Percentiles rank a stretch among this genome's conserved stretches.
Conservation (phyloP, 2,329 filamentous ascomycete species). For the Metarhizium brunneum region DNA sequence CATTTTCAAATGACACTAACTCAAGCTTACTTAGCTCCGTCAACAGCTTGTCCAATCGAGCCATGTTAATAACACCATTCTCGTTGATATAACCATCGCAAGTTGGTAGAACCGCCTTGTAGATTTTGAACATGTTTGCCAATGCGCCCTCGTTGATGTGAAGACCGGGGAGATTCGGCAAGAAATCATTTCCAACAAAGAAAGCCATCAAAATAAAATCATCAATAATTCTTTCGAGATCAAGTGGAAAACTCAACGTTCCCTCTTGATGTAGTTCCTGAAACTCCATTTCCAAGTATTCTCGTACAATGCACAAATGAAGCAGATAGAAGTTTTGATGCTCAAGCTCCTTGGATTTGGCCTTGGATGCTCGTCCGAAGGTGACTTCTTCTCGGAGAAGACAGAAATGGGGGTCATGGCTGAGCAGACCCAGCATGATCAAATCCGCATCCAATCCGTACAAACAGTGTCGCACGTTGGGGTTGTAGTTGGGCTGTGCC, state of each 20-base stretch:
- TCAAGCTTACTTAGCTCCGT: conserved; percentile 83
- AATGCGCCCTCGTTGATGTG: conserved; percentile 98
- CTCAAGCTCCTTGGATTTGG: conserved; percentile 91
- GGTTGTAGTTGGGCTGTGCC: conserved; percentile 84
- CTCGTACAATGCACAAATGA: conserved; percentile 93
- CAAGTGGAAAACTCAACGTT: conserved; percentile 66
- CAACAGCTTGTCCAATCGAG: conserved; percentile 67
- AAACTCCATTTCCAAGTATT: conserved; percentile 95
- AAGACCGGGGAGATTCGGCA: conserved; percentile 89
- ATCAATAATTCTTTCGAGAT: conserved; percentile 94
- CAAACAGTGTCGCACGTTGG: conserved; percentile 90
- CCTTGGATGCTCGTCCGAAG: conserved; percentile 79
- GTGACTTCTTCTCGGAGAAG: conserved; percentile 95
- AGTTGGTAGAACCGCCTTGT: conserved; percentile 81
- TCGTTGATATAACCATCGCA: conserved; percentile 96
- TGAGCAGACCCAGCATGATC: conserved; percentile 96
- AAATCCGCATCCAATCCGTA: conserved; percentile 96
- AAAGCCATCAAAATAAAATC: conserved; percentile 99
- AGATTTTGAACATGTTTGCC: conserved; percentile 94
- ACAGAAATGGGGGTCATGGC: conserved; percentile 97
- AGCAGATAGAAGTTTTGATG: conserved; percentile 98
- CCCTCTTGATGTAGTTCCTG: conserved; percentile 76
- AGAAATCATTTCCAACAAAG: conserved; percentile 98
- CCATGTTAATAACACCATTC: conserved; percentile 80
- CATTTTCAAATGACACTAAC: conserved; percentile 83